Evolutionary conservation across 2,329 filamentous ascomycete species (phyloP), one percentile per base, ranked within the genome.

Genomic region (Botryosphaeria agaves): DNA sequence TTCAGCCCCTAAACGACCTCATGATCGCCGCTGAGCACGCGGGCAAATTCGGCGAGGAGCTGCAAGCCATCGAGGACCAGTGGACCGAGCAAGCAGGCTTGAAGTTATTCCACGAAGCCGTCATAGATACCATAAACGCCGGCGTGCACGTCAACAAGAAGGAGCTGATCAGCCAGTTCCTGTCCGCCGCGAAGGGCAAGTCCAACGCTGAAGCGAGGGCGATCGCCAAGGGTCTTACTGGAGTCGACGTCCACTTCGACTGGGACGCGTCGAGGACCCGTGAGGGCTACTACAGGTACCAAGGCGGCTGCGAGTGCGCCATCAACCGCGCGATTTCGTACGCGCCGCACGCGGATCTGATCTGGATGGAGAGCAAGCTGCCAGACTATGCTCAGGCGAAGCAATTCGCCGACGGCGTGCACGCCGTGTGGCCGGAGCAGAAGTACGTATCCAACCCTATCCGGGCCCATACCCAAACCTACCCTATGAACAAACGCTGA

Each of bases 291-390:
- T 95, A 93, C 66, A 69, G 89, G 38, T 77, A 94, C 52, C 69
- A 82, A 56, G 89, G 89, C 36, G 89, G 89, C 35, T 92, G 81
- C 47, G 76, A 84, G 55, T 92, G 81, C 53, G 84, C 85, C 36
- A 64, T 95, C 52, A 91, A 89, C 66, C 74, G 87, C 28, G 87
- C 85, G 19, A 61, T 92, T 34, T 83, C 87, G 5, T 95, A 91
- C 50, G 87, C 82, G 0, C 87, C 89, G 2, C 93, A 91, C 60
- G 79, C 78, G 38, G 87, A 95, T 49, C 74, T 91, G 53, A 92
- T 98, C 57, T 98, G 89, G 89, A 98, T 98, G 89, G 89, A 98
- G 70, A 87, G 78, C 62, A 94, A 93, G 62, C 66, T 93, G 41
- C 89, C 89, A 27, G 87, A 95, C 53, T 95, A 66, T 54, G 66